Base-by-base conservation (phyloP, 177 flowering plant genomes). In the Vitis hybrid region DNA sequence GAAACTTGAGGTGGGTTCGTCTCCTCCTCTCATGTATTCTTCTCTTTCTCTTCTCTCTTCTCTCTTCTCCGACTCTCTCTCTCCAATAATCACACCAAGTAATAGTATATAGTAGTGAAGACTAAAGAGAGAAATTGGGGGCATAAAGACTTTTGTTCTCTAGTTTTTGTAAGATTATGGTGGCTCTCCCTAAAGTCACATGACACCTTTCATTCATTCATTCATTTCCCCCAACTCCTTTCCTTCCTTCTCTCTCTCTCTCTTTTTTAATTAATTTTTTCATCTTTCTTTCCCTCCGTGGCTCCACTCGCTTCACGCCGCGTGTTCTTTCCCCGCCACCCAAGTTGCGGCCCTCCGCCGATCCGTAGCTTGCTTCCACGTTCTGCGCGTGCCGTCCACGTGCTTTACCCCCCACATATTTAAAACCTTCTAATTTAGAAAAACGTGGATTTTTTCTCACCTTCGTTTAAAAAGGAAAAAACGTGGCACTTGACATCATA, bases 91-190 rank as follows among this genome's bases (percentile, higher is more conserved):
- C 69, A 65, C 65, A 57, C 60, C 15, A 55, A 65, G 53, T 26
- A 66, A 39, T 14, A 29, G 68, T 14, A 11, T 10, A 31, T 20
- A 39, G 9, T 39, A 39, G 45, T 39, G 8, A 39, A 39, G 45
- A 39, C 45, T 5, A 39, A 39, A 69, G 60, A 16, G 74, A 70
- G 67, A 61, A 50, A 50, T 60, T 51, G 22, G 10, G 67, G 20
- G 68, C 13, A 70, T 73, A 74, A 71, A 71, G 75, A 66, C 58
- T 63, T 71, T 75, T 74, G 80, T 70, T 67, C 66, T 64, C 70
- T 64, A 19, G 77, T 68, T 70, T 67, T 74, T 78, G 77, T 60
- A 53, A 55, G 55, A 71, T 67, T 68, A 60, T 71, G 75, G 60
- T 10, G 45, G 8, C 45, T 39, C 50, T 13, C 70, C 53, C 70